Evolutionary conservation across 1,284 basidiomycete species (phyloP), one percentile per base, ranked within the genome.

Genomic region (Trametes hirsuta): DNA sequence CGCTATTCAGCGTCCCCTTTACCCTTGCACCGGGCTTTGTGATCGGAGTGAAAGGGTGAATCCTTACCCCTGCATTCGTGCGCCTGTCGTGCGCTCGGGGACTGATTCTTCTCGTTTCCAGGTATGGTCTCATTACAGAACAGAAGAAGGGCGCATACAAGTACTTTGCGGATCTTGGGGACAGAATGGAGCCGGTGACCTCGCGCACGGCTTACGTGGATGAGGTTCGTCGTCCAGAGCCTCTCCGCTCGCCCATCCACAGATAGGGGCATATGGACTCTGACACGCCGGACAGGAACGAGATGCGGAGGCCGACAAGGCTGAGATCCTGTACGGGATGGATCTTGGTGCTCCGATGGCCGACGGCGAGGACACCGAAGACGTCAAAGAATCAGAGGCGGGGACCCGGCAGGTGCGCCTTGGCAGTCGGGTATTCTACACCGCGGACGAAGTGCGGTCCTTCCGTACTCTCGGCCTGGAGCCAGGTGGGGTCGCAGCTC

Each of bases 11-110:
- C 65, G 80, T 97, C 37, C 90, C 92, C 1, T 84, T 99, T 54
- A 83, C 90, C 64, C 79, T 99, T 30, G 94, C 86, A 2, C 81
- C 91, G 14, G 92, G 85, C 2, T 87, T 98, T 62, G 84, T 85
- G 15, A 96, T 99, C 62, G 94, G 95, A 3, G 82, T 98, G 50
- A 95, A 95, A 72, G 97, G 96, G 89, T 96, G 69, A 67, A 81
- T 69, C 59, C 60, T 39, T 15, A 18, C 12, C 24, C 24, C 11
- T 24, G 6, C 14, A 22, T 47, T 47, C 24, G 24, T 37, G 6
- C 18, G 42, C 36, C 14, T 15, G 25, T 42, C 25, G 47, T 34
- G 51, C 25, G 25, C 39, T 34, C 24, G 47, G 36, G 22, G 24
- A 25, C 58, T 60, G 48, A 62, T 18, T 22, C 15, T 10, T 4